Evolutionary conservation across 140 eudicot genomes (phyloP), one percentile per base, ranked within the genome.

Genomic region (Artemisia princeps): DNA sequence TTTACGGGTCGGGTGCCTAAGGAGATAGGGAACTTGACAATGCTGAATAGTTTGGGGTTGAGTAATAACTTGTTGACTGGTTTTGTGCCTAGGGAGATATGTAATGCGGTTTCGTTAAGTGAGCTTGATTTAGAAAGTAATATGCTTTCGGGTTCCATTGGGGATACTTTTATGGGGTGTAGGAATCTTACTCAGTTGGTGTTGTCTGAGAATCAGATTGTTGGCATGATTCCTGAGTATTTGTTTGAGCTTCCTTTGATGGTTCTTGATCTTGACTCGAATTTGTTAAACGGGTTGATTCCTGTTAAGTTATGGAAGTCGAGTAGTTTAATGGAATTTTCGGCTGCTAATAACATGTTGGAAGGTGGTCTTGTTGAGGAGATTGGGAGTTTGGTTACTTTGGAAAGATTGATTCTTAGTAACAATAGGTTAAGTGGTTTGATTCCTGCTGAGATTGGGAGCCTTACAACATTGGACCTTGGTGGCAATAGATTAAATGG

Each of bases 201-300:
- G 15, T 66, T 88, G 54, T 65, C 77, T 8, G 78, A 78, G 57
- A 88, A 85, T 30, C 75, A 74, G 60, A 77, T 88, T 53, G 60
- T 55, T 42, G 96, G 96, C 26, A 6, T 63, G 0, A 83, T 88
- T 52, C 96, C 96, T 0, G 85, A 71, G 33, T 85, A 85, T 24
- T 69, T 88, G 0, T 75, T 81, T 1, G 64, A 72, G 44, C 88
- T 88, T 68, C 90, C 88, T 0, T 72, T 88, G 49, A 74, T 83
- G 77, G 84, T 70, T 33, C 84, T 88, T 71, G 90, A 88, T 49
- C 79, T 88, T 67, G 96, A 88, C 79, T 83, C 88, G 0, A 88
- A 88, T 72, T 72, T 72, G 30, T 72, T 88, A 22, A 78, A 80
- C 3, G 88, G 96, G 8, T 52, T 75, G 16, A 71, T 88, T 78